phyloP scores from a whole-genome alignment of 129 eudicot genomes.

The Gnaphalium uliginosum region DNA sequence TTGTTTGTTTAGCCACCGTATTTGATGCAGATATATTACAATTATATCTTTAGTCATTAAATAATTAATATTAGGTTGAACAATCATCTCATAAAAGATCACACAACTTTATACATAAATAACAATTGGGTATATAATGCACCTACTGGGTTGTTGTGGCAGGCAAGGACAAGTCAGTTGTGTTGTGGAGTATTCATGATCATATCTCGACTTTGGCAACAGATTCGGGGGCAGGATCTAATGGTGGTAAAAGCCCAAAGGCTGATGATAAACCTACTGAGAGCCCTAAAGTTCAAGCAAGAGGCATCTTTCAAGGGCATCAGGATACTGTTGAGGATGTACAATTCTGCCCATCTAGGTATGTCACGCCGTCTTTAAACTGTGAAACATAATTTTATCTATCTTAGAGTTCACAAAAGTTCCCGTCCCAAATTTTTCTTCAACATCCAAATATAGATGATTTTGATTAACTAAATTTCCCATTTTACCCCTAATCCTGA shows the following conservation, averaged over 20 bases:
- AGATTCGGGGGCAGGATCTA: constrained; percentile 62
- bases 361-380: constrained; percentile 9
- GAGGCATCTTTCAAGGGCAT: constrained; percentile 83
- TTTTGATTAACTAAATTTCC: no score
- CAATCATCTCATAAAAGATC: no score
- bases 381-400: neutral
- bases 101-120: no score
- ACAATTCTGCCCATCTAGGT: constrained; percentile 97
- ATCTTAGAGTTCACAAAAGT: neutral
- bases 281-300: constrained; percentile 67
- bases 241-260: constrained; percentile 48
- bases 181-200: constrained; percentile 94
- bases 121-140: no score
- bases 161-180: constrained; percentile 90
- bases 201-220: constrained; percentile 80
- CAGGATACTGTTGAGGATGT: constrained; percentile 92
- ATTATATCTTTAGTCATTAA: neutral
- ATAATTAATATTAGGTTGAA: neutral
- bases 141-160: constrained; percentile 23
- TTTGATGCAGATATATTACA: neutral
- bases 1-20: neutral
- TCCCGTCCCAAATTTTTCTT: no score
- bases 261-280: constrained; percentile 50
- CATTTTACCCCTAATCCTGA: no score
- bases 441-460: no score